A percentile compares a stretch with the other conserved stretches of the same genome.
Conservation (phyloP, 2,329 filamentous ascomycete genomes). For the Arthroderma sp. region DNA sequence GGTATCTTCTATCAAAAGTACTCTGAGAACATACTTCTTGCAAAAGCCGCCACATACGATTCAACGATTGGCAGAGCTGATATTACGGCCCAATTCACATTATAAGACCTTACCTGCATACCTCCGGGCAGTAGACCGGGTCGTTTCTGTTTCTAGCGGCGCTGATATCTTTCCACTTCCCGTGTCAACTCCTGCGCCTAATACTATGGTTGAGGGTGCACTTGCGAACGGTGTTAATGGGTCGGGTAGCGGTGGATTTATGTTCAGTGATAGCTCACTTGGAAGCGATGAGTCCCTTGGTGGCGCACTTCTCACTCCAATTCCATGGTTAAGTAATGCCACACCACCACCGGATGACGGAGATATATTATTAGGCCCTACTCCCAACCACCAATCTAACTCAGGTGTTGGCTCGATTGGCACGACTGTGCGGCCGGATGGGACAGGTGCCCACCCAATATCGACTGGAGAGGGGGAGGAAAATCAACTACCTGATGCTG, state of each 20-base stretch:
- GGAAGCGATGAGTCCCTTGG: conserved; percentile 82
- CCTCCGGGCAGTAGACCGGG: conserved; percentile 78
- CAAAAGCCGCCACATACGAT: conserved; percentile 77
- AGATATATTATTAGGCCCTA: conserved; percentile 8
- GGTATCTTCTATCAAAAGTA: conserved; percentile 45
- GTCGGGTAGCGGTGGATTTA: conserved; percentile 22
- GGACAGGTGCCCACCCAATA: not conserved
- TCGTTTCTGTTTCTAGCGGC: conserved; percentile 77
- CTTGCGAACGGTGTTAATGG: conserved; percentile 44
- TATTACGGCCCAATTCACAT: conserved; percentile 61
- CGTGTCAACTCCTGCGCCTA: conserved; percentile 38
- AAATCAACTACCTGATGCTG: conserved; percentile 11
- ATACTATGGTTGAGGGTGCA: conserved; percentile 24
- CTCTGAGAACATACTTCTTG: conserved; percentile 54
- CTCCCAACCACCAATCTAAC: not conserved
- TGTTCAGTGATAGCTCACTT: conserved; percentile 31
- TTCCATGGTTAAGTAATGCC: conserved; percentile 63
- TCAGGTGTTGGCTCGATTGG: conserved; percentile 9
- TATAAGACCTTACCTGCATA: conserved; percentile 75
- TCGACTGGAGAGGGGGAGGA: too few relatives aligned
- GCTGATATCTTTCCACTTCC: conserved; percentile 73
- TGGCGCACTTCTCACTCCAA: conserved; percentile 82
- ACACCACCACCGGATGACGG: conserved; percentile 10
- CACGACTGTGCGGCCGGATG: not conserved
- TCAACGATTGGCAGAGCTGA: conserved; percentile 78